A percentile compares a stretch with the other conserved stretches of the same genome.
phyloP scores from a whole-genome alignment of 2,329 filamentous ascomycete genomes.

The Colletotrichum chrysophilum region DNA sequence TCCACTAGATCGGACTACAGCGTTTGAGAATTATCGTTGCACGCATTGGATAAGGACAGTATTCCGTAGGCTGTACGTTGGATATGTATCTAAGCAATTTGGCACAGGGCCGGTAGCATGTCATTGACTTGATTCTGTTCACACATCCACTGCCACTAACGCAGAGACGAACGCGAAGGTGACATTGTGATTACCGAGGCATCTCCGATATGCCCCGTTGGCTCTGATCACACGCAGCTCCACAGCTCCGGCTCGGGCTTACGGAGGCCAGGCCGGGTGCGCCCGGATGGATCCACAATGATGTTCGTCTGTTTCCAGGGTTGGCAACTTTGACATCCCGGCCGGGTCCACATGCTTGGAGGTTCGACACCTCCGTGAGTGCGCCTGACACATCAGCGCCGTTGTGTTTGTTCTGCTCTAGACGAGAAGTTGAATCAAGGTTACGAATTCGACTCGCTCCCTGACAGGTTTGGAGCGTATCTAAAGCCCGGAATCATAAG shows the following conservation, averaged over 20 bases:
- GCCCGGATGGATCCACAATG: not conserved
- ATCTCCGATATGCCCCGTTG: not conserved
- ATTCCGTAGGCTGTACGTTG: not conserved
- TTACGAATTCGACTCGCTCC: not conserved
- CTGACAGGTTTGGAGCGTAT: not conserved
- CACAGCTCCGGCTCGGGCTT: not conserved
- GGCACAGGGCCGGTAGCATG: not conserved
- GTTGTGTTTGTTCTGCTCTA: not conserved
- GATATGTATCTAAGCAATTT: not conserved
- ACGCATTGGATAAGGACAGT: not conserved
- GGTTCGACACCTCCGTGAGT: not conserved
- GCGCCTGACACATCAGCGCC: not conserved
- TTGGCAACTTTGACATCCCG: not conserved
- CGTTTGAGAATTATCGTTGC: not conserved
- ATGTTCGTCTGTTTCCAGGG: not conserved
- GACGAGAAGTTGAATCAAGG: not conserved
- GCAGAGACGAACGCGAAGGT: not conserved
- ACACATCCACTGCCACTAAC: not conserved
- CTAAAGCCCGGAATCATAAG: not conserved
- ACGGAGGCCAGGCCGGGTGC: not conserved
- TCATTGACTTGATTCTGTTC: not conserved
- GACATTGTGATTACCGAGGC: not conserved
- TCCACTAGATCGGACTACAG: constrained; percentile 54
- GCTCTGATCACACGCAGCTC: not conserved
- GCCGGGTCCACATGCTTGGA: not conserved